Evolutionary conservation across 1,284 basidiomycete genomes (phyloP), one percentile per base, ranked within the genome.

Genomic region (Kwoniella shivajii): DNA sequence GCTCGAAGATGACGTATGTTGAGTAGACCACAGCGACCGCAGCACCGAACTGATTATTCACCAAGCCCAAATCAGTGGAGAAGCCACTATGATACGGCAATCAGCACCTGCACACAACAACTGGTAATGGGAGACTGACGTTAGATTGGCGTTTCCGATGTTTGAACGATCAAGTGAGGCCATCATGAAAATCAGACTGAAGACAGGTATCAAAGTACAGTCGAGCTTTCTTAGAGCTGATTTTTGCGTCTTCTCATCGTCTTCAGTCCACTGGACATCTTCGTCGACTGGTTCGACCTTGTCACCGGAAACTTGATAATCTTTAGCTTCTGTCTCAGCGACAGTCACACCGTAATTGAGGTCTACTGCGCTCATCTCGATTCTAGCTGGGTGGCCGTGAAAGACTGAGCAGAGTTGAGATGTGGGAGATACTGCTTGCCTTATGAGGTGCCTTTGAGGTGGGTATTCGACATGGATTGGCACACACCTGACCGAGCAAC

Each of bases 1-100:
- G 67, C 45, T 66, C 66, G 54, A 65, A 68, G 16, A 66, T 63
- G 29, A 70, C 66, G 45, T 70, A 69, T 18, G 64, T 69, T 9
- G 66, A 57, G 36, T 68, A 70, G 4, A 68, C 63, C 9, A 70
- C 60, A 24, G 61, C 63, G 37, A 65, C 61, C 9, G 59, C 62
- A 3, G 66, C 64, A 33, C 59, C 64, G 39, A 54, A 68, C 37
- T 66, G 55, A 22, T 61, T 57, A n/a, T 48, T 56, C 38, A 52
- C 45, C n/a, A 53, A 37, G 6, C 54, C 54, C 34, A 56, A 48
- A 37, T 56, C 54, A 30, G 30, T 30, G 11, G 43, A 43, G 38
- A 56, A 56, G 2, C 43, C 43, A 29, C n/a, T n/a, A n/a, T n/a
- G n/a, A n/a, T n/a, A n/a, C n/a, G n/a, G 45, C 38, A 26, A 44